A percentile compares a stretch with the other conserved stretches of the same genome.
phyloP scores from a whole-genome alignment of 2,329 filamentous ascomycete genomes.

The Colletotrichum tamarilloi region DNA sequence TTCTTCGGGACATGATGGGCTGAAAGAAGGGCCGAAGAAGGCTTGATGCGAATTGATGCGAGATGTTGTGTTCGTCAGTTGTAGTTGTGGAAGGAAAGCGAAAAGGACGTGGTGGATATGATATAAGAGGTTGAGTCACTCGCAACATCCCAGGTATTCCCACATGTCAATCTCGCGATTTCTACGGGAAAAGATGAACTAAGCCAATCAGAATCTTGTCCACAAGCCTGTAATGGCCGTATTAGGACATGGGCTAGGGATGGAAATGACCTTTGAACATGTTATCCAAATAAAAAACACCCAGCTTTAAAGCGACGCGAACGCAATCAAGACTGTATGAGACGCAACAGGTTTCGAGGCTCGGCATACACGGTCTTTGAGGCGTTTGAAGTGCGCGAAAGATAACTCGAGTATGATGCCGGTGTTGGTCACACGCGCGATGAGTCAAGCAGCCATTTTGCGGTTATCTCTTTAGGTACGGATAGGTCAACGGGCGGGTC shows the following conservation, averaged over 20 bases:
- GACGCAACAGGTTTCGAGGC: not conserved
- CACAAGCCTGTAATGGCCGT: not conserved
- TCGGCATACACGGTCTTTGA: not conserved
- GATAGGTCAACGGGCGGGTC: not conserved
- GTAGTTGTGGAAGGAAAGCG: not conserved
- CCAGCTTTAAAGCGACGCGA: not conserved
- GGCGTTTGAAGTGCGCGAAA: not conserved
- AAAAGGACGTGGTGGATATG: not conserved
- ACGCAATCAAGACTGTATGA: not conserved
- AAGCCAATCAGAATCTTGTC: conserved; percentile 14
- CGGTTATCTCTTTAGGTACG: not conserved
- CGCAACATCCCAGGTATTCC: not conserved
- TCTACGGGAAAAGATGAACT: not conserved
- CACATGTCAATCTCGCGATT: conserved; percentile 3
- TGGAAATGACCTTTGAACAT: not conserved
- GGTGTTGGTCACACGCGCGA: not conserved
- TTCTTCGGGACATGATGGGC: conserved; percentile 47
- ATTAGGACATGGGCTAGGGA: not conserved
- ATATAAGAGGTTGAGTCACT: not conserved
- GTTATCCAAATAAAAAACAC: not conserved
- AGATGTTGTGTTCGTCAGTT: no score
- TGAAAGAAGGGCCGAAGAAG: not conserved
- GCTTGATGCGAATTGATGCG: not conserved
- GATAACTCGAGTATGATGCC: not conserved
- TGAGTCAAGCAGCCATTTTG: not conserved